Evolutionary conservation across 306 rosid genomes (phyloP), one percentile per base, ranked within the genome.

Genomic region (Begonia fuchsioides): DNA sequence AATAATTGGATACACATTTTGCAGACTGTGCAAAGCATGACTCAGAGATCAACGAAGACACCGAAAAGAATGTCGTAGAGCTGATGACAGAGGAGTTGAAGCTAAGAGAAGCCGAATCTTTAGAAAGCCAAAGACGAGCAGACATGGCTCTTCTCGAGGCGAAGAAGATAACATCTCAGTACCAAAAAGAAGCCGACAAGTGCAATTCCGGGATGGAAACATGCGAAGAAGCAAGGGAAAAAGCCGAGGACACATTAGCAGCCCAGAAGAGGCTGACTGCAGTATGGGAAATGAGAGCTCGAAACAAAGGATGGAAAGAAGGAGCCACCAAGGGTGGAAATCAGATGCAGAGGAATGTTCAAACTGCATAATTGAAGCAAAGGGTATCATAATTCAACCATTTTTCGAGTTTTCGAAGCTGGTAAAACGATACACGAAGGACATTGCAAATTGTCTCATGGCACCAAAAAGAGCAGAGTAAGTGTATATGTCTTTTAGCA

Each of bases 161-260:
- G 8, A 92, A 92, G 71, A 92, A 92, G 78, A 74, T 85, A 14
- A 80, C 98, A 19, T 92, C 98, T 51, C 94, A 82, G 75, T 92
- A 85, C 68, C 96, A 77, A 54, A 90, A 90, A 68, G 98, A 92
- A 66, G 98, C 98, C 44, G 98, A 85, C 74, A 92, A 92, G 80
- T 92, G 98, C 59, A 92, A 74, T 68, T 92, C 94, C 2, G 98
- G 98, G 63, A 92, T 92, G 98, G 98, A 82, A 63, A 92, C 98
- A 0, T 92, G 98, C 3, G 98, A 92, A 58, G 93, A 79, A 56
- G 96, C 96, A 0, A 76, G 98, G 73, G 98, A 92, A 76, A 92
- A 82, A 68, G 60, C 98, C 8, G 98, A 85, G 62, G 68, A 76
- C 38, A 52, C 80, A 32, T 59, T 92, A 15, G 74, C 39, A 10